Base-by-base conservation (phyloP, 2,329 filamentous ascomycete genomes). In the Dactylonectria macrodidyma region DNA sequence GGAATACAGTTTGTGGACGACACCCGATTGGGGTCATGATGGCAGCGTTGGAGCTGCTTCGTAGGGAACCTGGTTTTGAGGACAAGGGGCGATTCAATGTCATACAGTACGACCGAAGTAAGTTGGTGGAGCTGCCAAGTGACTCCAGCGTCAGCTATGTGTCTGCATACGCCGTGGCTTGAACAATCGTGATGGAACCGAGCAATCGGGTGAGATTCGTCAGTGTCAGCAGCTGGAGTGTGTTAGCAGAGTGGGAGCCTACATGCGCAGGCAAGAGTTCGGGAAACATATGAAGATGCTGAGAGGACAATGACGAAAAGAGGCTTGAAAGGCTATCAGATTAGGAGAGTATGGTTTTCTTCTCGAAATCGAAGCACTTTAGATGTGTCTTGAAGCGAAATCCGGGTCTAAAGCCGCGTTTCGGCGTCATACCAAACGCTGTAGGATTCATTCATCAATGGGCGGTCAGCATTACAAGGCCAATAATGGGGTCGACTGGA, bases 121-220 rank as follows among this genome's bases (percentile, higher is more conserved):
- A 90, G 67, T 83, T 97, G 79, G 92, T 93, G 3, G 85, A 88
- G 71, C 85, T 86, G 34, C 84, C 91, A 1, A 80, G 78, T 16
- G 94, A 97, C 71, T 96, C 91, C 72, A 98, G 95, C 74, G 96
- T 99, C 59, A 98, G 95, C 82, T 99, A 99, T 81, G 95, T 93
- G 3, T 95, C 95, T 78, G 96, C 95, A 3, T 97, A 96, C 85
- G 94, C 95, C 9, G 86, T 95, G 16, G 77, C 95, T 38, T 95
- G 56, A 77, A 55, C 2, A 60, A 19, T 16, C 5, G n/a, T 11
- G 11, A 56, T 7, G 10, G 10, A 14, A 2, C 7, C 5, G 5
- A n/a, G 51, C 0, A 3, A 30, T 33, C 65, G 33, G 41, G 8
- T 2, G 36, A 24, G 10, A 34, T 14, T 38, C 38, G 14, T 19